Percentiles rank a stretch among this genome's conserved stretches.
Conservation (phyloP, 306 rosid species). For the Styphnolobium japonicum region DNA sequence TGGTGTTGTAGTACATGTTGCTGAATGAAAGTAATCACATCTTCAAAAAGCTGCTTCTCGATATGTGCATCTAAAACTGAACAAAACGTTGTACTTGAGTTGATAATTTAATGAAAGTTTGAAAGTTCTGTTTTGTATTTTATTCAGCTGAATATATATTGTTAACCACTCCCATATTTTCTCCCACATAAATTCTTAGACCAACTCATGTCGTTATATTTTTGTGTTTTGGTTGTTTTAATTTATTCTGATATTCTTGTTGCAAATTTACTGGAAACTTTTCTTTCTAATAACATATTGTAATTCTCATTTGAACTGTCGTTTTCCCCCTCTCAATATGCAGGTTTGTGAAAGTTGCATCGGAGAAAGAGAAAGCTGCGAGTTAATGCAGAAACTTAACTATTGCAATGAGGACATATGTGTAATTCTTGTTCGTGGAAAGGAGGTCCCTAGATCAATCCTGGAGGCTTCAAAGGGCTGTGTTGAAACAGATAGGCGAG, state of each 20-base stretch:
- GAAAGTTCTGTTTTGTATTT: neutral
- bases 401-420: constrained; percentile 58
- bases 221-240: neutral
- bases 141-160: neutral
- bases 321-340: neutral
- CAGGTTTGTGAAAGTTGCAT: constrained; percentile 70
- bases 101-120: neutral
- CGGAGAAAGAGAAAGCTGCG: constrained; percentile 70
- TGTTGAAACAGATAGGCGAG: constrained; percentile 66
- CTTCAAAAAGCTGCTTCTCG: neutral
- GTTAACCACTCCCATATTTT: neutral
- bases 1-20: neutral
- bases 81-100: neutral
- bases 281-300: neutral
- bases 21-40: neutral
- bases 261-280: neutral
- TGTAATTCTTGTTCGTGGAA: constrained; percentile 60
- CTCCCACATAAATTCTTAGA: neutral
- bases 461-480: constrained; percentile 57
- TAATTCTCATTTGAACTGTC: neutral
- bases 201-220: neutral
- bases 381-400: constrained; percentile 64
- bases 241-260: neutral
- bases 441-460: constrained; percentile 75
- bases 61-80: neutral